Evolutionary conservation across 306 rosid genomes (phyloP).

Genomic region (Ceratonia siliqua): DNA sequence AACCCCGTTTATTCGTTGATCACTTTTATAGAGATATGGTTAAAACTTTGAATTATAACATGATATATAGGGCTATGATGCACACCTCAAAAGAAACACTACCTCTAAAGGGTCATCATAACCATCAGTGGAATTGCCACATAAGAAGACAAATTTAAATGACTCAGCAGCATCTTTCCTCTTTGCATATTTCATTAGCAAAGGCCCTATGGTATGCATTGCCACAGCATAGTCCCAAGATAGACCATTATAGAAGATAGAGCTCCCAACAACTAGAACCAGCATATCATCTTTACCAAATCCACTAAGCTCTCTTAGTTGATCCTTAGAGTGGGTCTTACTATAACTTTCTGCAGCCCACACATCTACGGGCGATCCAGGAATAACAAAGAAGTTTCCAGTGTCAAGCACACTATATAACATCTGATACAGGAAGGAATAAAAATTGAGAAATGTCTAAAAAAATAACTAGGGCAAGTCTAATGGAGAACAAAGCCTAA

Average conservation of each 20-base stretch:
- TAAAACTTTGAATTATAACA: too few relatives aligned
- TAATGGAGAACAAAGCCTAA: constrained; percentile 30
- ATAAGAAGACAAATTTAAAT: constrained; percentile 83
- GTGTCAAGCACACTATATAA: constrained; percentile 79
- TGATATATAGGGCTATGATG: too few relatives aligned
- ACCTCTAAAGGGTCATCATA: constrained; percentile 78
- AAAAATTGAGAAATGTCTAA: constrained; percentile 40
- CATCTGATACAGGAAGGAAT: constrained; percentile 70
- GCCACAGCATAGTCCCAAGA: constrained; percentile 95
- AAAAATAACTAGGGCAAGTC: constrained; percentile 31
- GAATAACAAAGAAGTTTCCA: constrained; percentile 94
- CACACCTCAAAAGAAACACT: constrained; percentile 36
- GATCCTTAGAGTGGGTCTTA: constrained; percentile 67
- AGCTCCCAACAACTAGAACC: constrained; percentile 85
- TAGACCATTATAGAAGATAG: constrained; percentile 66
- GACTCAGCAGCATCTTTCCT: constrained; percentile 60
- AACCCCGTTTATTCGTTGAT: constrained; percentile 3
- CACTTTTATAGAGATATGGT: constrained; percentile 21
- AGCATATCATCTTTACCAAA: constrained; percentile 65
- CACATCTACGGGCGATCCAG: constrained; percentile 89
- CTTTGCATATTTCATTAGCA: constrained; percentile 76
- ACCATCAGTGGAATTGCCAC: constrained; percentile 84
- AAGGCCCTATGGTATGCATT: constrained; percentile 88
- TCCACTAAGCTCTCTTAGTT: constrained; percentile 60
- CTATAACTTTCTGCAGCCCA: constrained; percentile 79